Conservation (phyloP, 163 green algal species). For the Prototheca wickerhamii region DNA sequence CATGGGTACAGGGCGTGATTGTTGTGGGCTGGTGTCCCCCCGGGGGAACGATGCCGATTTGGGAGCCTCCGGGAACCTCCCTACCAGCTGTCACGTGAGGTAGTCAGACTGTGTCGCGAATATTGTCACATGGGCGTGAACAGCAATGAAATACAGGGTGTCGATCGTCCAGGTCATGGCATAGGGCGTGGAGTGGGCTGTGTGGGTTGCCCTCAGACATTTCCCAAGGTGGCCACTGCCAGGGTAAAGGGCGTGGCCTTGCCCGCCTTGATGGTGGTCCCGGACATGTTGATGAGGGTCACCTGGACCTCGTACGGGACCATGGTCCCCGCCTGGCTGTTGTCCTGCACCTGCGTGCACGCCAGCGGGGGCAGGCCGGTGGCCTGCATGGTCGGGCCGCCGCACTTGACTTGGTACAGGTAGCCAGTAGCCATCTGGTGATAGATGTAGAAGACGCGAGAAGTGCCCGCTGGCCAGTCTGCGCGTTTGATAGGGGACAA, state of each 20-base stretch:
- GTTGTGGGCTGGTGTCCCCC: too few relatives aligned
- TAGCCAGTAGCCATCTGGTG: conserved; percentile 18
- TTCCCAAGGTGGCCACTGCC: conserved; percentile 10
- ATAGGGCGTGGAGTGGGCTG: not conserved
- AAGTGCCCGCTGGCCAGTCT: conserved; percentile 14
- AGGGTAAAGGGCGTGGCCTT: conserved; percentile 8
- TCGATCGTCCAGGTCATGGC: too few relatives aligned
- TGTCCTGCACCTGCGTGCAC: conserved; percentile 17
- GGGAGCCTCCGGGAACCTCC: too few relatives aligned
- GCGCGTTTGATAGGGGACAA: not conserved
- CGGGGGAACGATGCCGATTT: too few relatives aligned
- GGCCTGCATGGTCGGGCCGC: not conserved
- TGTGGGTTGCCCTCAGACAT: not conserved
- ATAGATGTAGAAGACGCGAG: conserved; percentile 8
- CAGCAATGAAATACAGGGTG: too few relatives aligned
- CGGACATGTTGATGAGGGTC: conserved; percentile 21
- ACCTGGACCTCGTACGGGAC: conserved; percentile 12
- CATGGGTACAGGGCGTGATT: too few relatives aligned
- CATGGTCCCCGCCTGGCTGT: not conserved
- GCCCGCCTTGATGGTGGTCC: conserved; percentile 8
- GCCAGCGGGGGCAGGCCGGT: conserved; percentile 4
- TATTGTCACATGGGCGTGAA: too few relatives aligned
- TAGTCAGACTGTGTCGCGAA: too few relatives aligned
- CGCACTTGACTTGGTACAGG: conserved; percentile 25
- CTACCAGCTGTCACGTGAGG: too few relatives aligned